phyloP scores from a whole-genome alignment of 495 filamentous ascomycete genomes.

The Thozetella sp. region DNA sequence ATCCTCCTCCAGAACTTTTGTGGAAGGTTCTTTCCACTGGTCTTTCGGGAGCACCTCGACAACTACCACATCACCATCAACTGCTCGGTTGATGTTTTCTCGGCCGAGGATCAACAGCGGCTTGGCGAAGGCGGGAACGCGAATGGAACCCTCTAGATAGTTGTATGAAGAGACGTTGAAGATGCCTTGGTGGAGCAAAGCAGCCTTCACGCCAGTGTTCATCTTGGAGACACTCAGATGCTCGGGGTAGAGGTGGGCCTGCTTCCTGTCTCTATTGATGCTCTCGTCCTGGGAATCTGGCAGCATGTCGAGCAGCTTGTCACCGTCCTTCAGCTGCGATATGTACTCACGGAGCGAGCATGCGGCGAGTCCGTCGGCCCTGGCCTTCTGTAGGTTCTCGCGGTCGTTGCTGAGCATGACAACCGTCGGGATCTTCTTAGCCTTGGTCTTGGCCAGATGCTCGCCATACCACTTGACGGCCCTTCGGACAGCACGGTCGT shows the following conservation, averaged over 20 bases:
- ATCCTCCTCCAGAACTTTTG: conserved; percentile 95
- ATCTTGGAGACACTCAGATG: conserved; percentile 91
- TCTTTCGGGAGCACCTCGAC: conserved; percentile 90
- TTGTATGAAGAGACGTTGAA: conserved; percentile 98
- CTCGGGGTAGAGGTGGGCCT: conserved; percentile 75
- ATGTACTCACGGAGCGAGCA: conserved; percentile 79
- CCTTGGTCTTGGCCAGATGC: conserved; percentile 68
- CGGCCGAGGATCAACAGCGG: conserved; percentile 86
- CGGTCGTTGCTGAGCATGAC: conserved; percentile 95
- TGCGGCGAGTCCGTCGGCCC: conserved; percentile 68
- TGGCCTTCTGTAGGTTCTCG: conserved; percentile 83
- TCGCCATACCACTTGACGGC: conserved; percentile 88
- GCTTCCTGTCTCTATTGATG: conserved; percentile 60
- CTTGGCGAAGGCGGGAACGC: conserved; percentile 87
- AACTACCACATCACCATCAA: conserved; percentile 89
- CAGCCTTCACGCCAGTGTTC: conserved; percentile 86
- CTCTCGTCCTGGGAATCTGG: conserved; percentile 70
- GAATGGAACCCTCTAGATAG: conserved; percentile 89
- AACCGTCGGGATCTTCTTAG: conserved; percentile 68
- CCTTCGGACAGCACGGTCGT: conserved; percentile 86
- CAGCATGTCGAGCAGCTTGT: conserved; percentile 92
- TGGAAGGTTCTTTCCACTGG: conserved; percentile 95
- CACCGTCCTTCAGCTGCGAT: conserved; percentile 76
- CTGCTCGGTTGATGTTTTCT: conserved; percentile 93
- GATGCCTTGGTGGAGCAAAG: conserved; percentile 86